Evolutionary conservation across 805 yeast species (phyloP), one percentile per base, ranked within the genome.

Genomic region (Yarrowia sp.): DNA sequence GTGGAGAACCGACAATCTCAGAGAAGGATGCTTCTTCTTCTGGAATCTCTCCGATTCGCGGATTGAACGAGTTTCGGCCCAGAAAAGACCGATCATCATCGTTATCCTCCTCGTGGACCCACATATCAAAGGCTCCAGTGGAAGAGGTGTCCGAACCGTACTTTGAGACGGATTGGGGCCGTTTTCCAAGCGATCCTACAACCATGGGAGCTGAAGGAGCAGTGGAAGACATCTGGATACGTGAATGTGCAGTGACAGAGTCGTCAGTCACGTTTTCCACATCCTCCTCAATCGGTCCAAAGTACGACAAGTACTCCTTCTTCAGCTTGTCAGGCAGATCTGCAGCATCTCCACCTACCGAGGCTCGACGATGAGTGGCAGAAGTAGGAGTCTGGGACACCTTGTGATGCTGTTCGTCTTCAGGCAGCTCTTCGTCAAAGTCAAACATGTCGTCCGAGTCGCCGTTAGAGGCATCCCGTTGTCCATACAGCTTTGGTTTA

Each of bases 341-440:
- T 19, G 62, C 21, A n/a, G 61, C 62, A 36, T 49, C 43, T 62
- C 54, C 54, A 2, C 59, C 43, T 35, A 40, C 32, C 33, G 48
- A 33, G 33, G 28, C 46, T n/a, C 41, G 17, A 24, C 54, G 43
- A 16, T 62, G 32, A 46, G 63, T 43, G 28, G 38, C 40, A 28
- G 62, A 40, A 10, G 49, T 26, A 16, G 62, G 19, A 9, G 62
- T 17, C 1, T 38, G 43, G 7, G 68, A 30, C 17, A 10, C 33
- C 16, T 24, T 3, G 9, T 38, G 24, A 19, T 19, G 32, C 7
- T 49, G 17, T 9, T 40, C 62, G 10, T 62, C 64, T 11, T 65
- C 49, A 1, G 59, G 67, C 4, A 67, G 65, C 36, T 69, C 51
- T 33, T 69, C 71, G 62, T 69, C 71, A 28, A 69, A 69, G 52